Evolutionary conservation across 495 filamentous ascomycete species (phyloP).

Genomic region (Aeminium ludgeri): DNA sequence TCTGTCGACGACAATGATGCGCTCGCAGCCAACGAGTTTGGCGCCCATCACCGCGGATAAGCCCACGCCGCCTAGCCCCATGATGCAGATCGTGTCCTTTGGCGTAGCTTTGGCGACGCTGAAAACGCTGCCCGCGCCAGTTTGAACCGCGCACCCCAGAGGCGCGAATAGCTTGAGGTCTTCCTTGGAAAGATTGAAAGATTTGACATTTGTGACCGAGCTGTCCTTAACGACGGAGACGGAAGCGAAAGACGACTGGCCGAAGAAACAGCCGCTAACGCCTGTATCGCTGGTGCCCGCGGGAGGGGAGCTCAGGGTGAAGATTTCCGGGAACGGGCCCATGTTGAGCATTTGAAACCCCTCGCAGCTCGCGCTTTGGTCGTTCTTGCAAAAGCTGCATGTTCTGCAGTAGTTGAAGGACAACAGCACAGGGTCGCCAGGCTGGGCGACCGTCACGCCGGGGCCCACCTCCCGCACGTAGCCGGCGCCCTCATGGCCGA

Average conservation of each 20-base stretch:
- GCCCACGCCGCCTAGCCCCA: slow-evolving; percentile 20
- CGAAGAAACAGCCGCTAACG: slow-evolving; percentile 19
- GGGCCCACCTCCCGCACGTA: slow-evolving; percentile 17
- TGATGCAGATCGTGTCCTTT: slow-evolving; percentile 13
- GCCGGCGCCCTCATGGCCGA: slow-evolving; percentile 22
- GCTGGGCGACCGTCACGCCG: slow-evolving; percentile 15
- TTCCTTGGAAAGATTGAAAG: slow-evolving; percentile 11
- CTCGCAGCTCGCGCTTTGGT: slow-evolving; percentile 19
- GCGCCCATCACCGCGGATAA: slow-evolving; percentile 20
- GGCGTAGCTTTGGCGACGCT: slow-evolving; percentile 13
- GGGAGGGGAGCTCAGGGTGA: slow-evolving; percentile 6
- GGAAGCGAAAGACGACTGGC: slow-evolving; percentile 19
- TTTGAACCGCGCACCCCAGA: slow-evolving; percentile 30
- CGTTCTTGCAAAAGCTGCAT: slow-evolving; percentile 21
- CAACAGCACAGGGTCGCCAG: slow-evolving; percentile 21
- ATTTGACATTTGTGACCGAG: slow-evolving; percentile 22
- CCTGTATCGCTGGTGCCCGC: slow-evolving; percentile 7
- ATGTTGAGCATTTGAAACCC: slow-evolving; percentile 17
- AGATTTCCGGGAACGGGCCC: slow-evolving; percentile 7
- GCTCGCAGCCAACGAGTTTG: slow-evolving; percentile 13
- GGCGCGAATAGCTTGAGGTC: slow-evolving; percentile 24
- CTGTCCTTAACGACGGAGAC: slow-evolving; percentile 18
- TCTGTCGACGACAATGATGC: slow-evolving; percentile 19
- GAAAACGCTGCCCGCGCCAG: slow-evolving; percentile 23
- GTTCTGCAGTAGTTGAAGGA: slow-evolving; percentile 23